Evolutionary conservation across 345 rosid species (phyloP).

Genomic region (Turnera subulata): DNA sequence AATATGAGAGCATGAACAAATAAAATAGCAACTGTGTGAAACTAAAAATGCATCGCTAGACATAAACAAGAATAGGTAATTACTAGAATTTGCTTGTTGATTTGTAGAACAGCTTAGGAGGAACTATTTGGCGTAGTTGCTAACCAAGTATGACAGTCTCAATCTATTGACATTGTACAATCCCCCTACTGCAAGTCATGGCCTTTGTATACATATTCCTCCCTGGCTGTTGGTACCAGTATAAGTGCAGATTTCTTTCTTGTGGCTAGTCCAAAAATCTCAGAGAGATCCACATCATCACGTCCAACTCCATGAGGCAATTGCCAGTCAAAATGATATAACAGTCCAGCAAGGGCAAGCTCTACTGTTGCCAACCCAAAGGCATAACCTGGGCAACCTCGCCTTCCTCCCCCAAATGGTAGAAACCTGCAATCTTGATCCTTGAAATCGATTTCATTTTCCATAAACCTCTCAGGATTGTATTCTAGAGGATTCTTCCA

Average conservation of each 20-base stretch:
- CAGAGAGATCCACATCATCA: constrained; percentile 19
- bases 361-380: constrained; percentile 26
- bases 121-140: no score
- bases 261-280: constrained; percentile 36
- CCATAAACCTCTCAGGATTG: constrained; percentile 36
- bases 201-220: no score
- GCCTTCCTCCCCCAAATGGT: constrained; percentile 38
- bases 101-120: no score
- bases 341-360: constrained; percentile 26
- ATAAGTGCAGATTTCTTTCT: constrained; percentile 34
- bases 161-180: no score
- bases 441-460: constrained; percentile 10
- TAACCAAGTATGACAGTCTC: no score
- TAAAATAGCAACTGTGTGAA: no score
- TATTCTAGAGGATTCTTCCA: constrained; percentile 30
- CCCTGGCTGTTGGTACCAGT: constrained; percentile 23
- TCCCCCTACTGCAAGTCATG: no score
- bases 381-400: constrained; percentile 34
- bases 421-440: constrained; percentile 38
- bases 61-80: no score
- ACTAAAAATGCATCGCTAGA: no score
- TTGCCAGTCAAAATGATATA: constrained; percentile 34
- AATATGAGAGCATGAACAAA: no score
- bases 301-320: constrained; percentile 22
- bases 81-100: no score